Base-by-base conservation (phyloP, 2,329 filamentous ascomycete genomes). In the Cylindrodendrum hubeiense region DNA sequence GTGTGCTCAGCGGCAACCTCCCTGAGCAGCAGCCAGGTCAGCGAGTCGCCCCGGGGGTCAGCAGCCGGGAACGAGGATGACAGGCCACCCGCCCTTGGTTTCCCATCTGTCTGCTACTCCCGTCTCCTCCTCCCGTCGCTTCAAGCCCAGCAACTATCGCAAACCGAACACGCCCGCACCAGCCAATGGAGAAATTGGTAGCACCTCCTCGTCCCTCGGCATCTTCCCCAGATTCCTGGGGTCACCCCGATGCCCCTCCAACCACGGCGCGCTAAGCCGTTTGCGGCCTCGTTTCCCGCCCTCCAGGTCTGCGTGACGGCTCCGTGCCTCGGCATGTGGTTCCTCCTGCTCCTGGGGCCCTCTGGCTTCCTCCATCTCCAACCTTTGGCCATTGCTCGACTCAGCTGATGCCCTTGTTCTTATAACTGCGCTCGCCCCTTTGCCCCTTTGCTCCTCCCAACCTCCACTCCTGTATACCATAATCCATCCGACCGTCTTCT, bases 261-360 rank as follows among this genome's bases (percentile, higher is more conserved):
- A 19, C 4, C 53, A 30, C 19, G 12, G 17, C 13, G 43, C 34
- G 47, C 72, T 74, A 74, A 54, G 3, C 72, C 65, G 0, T 17
- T 63, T 58, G 2, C 54, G 66, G 64, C 22, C 39, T 46, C 55
- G 30, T 17, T 17, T 60, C 58, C 69, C 69, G 57, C 64, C 54
- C 8, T 58, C 59, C 57, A 54, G 54, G 21, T 55, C 37, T 47
- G 57, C 50, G 50, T 50, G 54, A 67, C 44, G 50, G 57, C 59
- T 55, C 43, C 52, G 73, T 67, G 69, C 72, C 72, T 73, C 71
- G 72, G 72, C 72, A 74, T 68, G 60, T 72, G 61, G 67, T 63
- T 63, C 19, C n/a, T 59, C n/a, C 43, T 52, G 44, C 46, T 22
- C 34, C 51, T 51, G 57, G 49, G 63, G 53, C 30, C 52, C 19